Percentiles rank a stretch among this genome's conserved stretches.
Evolutionary conservation across 2,329 filamentous ascomycete genomes (phyloP).

Genomic region (Beauveria rudraprayagi): DNA sequence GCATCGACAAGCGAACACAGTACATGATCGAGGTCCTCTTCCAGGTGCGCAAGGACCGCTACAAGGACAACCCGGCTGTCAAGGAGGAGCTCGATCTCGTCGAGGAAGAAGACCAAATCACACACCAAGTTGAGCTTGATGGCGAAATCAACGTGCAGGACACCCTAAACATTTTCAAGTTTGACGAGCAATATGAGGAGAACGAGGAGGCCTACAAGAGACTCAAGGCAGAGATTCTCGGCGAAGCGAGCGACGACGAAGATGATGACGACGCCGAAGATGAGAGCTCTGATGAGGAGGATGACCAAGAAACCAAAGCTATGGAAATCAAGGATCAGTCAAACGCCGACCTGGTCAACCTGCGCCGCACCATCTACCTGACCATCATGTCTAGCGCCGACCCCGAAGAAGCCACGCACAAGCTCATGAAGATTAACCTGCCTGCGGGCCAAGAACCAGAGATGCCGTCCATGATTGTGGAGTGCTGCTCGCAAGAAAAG

Average conservation of each 20-base stretch:
- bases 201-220: constrained; percentile 86
- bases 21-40: constrained; percentile 99
- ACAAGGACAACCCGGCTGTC: constrained; percentile 87
- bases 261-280: constrained; percentile 58
- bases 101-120: constrained; percentile 97
- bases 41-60: constrained; percentile 90
- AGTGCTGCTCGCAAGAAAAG: constrained; percentile 92
- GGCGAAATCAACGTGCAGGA: constrained; percentile 82
- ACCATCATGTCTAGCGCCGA: constrained; percentile 96
- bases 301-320: constrained; percentile 69
- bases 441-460: constrained; percentile 82
- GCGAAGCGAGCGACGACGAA: constrained; percentile 82
- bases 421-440: constrained; percentile 88
- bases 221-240: constrained; percentile 87
- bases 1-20: constrained; percentile 96
- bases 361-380: constrained; percentile 89
- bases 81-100: constrained; percentile 91
- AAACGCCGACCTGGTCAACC: constrained; percentile 89
- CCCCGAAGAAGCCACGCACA: constrained; percentile 95
- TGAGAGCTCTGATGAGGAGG: constrained; percentile 62
- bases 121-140: constrained; percentile 74
- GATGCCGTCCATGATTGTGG: constrained; percentile 91
- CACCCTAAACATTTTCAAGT: constrained; percentile 90
- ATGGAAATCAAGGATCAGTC: constrained; percentile 97
- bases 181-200: constrained; percentile 80